Conservation (phyloP, 805 yeast species). For the Teunomyces cretensis region DNA sequence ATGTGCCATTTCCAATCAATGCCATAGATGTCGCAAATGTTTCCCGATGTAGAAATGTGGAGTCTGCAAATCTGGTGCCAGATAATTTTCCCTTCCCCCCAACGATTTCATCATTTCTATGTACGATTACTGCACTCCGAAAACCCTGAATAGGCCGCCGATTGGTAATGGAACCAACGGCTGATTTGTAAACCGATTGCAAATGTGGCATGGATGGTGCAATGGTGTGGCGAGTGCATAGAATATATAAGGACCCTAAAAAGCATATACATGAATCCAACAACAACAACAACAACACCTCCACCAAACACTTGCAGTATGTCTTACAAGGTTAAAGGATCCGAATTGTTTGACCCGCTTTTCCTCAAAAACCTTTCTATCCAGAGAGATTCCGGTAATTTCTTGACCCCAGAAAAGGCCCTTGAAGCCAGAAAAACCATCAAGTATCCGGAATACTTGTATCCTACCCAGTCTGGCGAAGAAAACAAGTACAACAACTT, state of each 20-base stretch:
- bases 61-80: background rate
- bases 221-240: too few species aligned
- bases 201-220: background rate
- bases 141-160: too few species aligned
- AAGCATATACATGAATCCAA: too few species aligned
- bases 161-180: too few species aligned
- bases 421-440: constrained; percentile 13
- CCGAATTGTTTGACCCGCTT: constrained; percentile 9
- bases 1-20: background rate
- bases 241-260: too few species aligned
- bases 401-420: constrained; percentile 6
- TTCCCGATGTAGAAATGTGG: constrained; percentile 1
- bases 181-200: too few species aligned
- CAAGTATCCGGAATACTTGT: constrained; percentile 24
- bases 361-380: background rate
- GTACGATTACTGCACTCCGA: background rate
- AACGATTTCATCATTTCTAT: background rate
- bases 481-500: constrained; percentile 19
- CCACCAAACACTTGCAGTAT: background rate
- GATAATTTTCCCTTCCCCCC: background rate
- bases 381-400: background rate
- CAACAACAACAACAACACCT: too few species aligned
- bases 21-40: constrained; percentile 2
- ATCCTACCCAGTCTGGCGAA: constrained; percentile 15
- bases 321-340: constrained; percentile 9